Base-by-base conservation (phyloP, 1,284 basidiomycete genomes). In the Rhodotorula sp. region DNA sequence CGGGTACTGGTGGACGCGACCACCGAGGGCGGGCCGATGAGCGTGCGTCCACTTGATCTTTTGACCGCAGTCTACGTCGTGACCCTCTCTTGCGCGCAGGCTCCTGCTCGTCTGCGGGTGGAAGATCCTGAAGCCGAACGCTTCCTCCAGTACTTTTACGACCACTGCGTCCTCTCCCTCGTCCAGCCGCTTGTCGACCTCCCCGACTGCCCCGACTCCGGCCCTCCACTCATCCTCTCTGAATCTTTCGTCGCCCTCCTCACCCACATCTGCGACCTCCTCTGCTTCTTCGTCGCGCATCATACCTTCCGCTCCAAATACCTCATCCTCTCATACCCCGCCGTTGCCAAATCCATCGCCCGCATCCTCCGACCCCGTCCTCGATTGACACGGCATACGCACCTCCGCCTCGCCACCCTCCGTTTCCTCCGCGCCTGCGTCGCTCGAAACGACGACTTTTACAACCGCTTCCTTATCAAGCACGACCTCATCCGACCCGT, bases 111-210 rank as follows among this genome's bases (percentile, higher is more conserved):
- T 49, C 65, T 73, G 47, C 71, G 74, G 10, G 70, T 57, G n/a
- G 90, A 94, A 78, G 89, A 94, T 76, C 88, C 89, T n/a, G 85
- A 88, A 64, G 88, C 88, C 24, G 91, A 96, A 79, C 86, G 87
- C 68, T 99, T 95, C 82, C 83, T 94, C 76, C 89, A 93, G 46
- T 92, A 91, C 81, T 94, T 98, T 80, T 99, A 98, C 83, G 84
- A 86, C 51, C 83, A 86, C 56, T 92, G 89, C 78, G 84, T 90
- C 65, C 82, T 85, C 27, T 84, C 84, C 24, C 83, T 99, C 58
- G 90, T 94, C 81, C 86, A 86, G 76, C 94, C 96, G 1, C 83
- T 98, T 52, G 68, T 81, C 20, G 87, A 91, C 64, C 82, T 97
- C 29, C 88, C 91, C 7, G 90, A 93, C 71, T 89, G 88, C 83